Evolutionary conservation across 768 basidiomycete genomes (phyloP), one percentile per base, ranked within the genome.

Genomic region (Boletus reticuloceps): DNA sequence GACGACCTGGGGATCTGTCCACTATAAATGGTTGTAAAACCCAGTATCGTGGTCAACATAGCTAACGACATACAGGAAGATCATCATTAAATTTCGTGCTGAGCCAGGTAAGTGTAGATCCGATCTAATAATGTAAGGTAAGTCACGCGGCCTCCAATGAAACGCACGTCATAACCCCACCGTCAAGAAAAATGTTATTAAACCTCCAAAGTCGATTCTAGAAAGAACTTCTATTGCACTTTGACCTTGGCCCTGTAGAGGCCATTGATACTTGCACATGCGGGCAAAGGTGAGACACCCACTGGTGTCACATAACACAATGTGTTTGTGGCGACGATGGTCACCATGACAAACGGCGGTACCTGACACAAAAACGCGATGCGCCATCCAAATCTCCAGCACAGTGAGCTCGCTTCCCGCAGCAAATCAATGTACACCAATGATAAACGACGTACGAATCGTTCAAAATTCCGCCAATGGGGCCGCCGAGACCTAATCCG

Each of bases 321-420:
- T 0, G 22, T 43, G 3, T 45, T 50, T 16, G 59, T 36, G 37
- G 52, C 8, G 43, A 44, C 14, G 9, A 62, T 36, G 42, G 52
- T 25, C 17, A 56, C 47, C 27, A 54, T 4, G 3, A 54, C 10
- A 47, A 61, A 50, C 4, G 52, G 41, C 0, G 56, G 60, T 7
- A 58, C 40, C 25, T 61, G 61, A 27, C 47, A 51, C 16, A 58
- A 42, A 42, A 62, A 61, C 6, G 60, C 50, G 14, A 37, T 8
- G n/a, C 60, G 60, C 89, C 88, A 91, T 2, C 43, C 44, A 17
- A 46, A 46, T 31, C 44, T 46, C 13, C 34, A 14, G 16, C 9
- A 29, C 17, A 8, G 25, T 44, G 6, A 44, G 43, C 27, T 29
- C 16, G 17, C 11, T 36, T 9, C 34, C 12, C 34, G 12, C 34